Conservation (phyloP, 768 basidiomycete species). For the Saitozyma sp. region DNA sequence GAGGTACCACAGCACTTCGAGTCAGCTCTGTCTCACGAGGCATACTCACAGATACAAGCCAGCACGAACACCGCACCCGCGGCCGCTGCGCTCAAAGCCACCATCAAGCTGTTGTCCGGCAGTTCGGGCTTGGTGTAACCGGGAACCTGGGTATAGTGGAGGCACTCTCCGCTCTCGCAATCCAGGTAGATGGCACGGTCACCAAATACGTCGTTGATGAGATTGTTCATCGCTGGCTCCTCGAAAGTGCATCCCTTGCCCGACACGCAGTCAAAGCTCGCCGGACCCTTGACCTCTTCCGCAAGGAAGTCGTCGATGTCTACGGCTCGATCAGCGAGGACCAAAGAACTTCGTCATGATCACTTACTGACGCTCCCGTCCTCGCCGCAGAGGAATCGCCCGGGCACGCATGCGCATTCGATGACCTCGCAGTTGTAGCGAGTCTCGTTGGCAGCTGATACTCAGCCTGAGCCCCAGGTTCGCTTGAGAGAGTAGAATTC, state of each 20-base stretch:
- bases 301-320: constrained; percentile 92
- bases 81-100: constrained; percentile 78
- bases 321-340: constrained; percentile 43
- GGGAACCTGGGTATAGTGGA: constrained; percentile 90
- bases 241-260: constrained; percentile 82
- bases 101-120: constrained; percentile 77
- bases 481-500: not conserved
- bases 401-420: constrained; percentile 89
- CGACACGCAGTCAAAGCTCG: constrained; percentile 72
- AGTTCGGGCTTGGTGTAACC: constrained; percentile 84
- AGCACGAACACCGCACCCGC: constrained; percentile 73
- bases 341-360: not conserved
- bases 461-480: not conserved
- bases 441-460: constrained; percentile 68
- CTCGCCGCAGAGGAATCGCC: constrained; percentile 91
- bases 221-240: constrained; percentile 93
- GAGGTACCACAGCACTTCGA: constrained; percentile 80
- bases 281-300: constrained; percentile 89
- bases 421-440: constrained; percentile 78
- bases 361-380: constrained; percentile 83
- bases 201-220: constrained; percentile 91
- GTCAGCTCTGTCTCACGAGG: not conserved
- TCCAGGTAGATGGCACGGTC: constrained; percentile 83
- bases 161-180: constrained; percentile 87
- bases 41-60: constrained; percentile 61